Base-by-base conservation (phyloP, 2,329 filamentous ascomycete species). In the Fusarium haematococcum region DNA sequence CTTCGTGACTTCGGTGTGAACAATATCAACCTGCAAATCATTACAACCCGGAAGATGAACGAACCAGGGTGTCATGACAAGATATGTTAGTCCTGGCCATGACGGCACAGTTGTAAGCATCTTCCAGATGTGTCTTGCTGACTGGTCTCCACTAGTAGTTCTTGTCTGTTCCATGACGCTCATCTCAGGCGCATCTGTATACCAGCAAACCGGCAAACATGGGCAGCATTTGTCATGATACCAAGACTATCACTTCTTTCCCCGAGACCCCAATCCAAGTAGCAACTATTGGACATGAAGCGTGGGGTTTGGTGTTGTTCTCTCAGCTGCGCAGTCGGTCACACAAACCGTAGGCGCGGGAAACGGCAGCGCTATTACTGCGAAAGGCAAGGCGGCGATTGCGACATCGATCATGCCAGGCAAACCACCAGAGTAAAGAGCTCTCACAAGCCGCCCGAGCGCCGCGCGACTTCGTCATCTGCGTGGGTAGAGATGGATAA, bases 371-470 rank as follows among this genome's bases (percentile, higher is more conserved):
- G 65, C 75, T 70, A 79, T 33, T 52, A 20, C 77, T 65, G 16
- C 48, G 66, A 78, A 62, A 10, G 73, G 77, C 39, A 79, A 76
- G 52, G 75, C 69, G 72, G 72, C 74, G 67, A 79, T 79, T 75
- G 69, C 77, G 77, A 76, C 77, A 79, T 79, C 69, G 64, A 67
- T 71, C 67, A 76, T 74, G 70, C 69, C 61, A 62, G 33, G 43
- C 66, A 64, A 67, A 68, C 37, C 65, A 59, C 60, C 62, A 45
- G 41, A 45, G 41, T 16, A 23, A 25, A 57, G 48, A 50, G 41
- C 62, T 41, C 63, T 65, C 67, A 69, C 67, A 65, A 69, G 66
- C 60, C 68, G 56, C 58, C 41, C 66, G 63, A 71, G 71, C 52
- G 52, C 58, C 64, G 37, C 61, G 43, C 50, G 43, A 60, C 56